A percentile compares a stretch with the other conserved stretches of the same genome.
phyloP scores from a whole-genome alignment of 495 filamentous ascomycete genomes.

The Lasiosphaeriaceae sp. region DNA sequence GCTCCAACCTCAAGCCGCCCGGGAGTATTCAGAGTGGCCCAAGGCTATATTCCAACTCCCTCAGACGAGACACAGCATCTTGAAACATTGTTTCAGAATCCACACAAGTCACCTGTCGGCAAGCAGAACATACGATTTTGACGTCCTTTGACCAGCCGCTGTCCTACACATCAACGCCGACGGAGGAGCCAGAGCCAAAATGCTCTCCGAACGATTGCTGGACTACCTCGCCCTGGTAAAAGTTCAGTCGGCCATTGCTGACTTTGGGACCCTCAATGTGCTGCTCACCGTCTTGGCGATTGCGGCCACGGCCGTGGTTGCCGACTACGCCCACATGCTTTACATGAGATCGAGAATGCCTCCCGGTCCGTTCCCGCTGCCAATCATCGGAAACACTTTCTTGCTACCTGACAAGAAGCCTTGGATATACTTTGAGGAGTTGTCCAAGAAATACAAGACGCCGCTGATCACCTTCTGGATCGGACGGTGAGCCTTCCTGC shows the following conservation, averaged over 20 bases:
- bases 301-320: slow-evolving; percentile 26
- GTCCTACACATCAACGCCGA: neutral
- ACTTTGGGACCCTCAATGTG: slow-evolving; percentile 14
- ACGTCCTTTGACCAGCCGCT: too few species aligned
- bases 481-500: slow-evolving; percentile 36
- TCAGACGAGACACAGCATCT: neutral
- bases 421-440: slow-evolving; percentile 60
- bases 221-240: slow-evolving; percentile 19
- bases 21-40: neutral
- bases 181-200: neutral
- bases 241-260: slow-evolving; percentile 13
- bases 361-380: slow-evolving; percentile 50
- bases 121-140: neutral
- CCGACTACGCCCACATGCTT: slow-evolving; percentile 50
- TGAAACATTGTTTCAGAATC: neutral
- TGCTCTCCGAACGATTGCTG: slow-evolving; percentile 21
- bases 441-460: slow-evolving; percentile 50
- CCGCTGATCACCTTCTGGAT: slow-evolving; percentile 62
- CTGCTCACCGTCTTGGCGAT: slow-evolving; percentile 23
- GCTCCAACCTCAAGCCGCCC: too few species aligned
- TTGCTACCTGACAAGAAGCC: slow-evolving; percentile 57
- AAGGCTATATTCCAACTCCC: neutral
- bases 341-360: slow-evolving; percentile 50
- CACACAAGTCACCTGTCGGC: neutral
- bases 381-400: slow-evolving; percentile 55